Percentiles rank a stretch among this genome's conserved stretches.
phyloP scores from a whole-genome alignment of 805 yeast species.

The Barnettozyma siamensis region DNA sequence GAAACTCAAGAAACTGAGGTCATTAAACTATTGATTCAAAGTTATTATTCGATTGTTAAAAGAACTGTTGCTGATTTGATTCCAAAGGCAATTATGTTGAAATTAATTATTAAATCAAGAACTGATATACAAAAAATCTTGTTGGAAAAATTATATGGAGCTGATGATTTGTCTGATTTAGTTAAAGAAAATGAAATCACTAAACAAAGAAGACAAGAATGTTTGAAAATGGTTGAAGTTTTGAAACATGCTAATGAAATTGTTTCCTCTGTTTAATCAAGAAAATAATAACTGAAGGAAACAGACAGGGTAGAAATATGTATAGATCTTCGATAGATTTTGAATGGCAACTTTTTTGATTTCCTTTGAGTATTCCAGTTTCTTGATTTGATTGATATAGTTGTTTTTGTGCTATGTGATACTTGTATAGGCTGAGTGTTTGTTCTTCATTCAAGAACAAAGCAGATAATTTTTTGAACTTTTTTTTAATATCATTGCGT shows the following conservation, averaged over 20 bases:
- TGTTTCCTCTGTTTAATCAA: constrained; percentile 47
- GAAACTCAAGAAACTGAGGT: constrained; percentile 97
- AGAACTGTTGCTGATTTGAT: constrained; percentile 89
- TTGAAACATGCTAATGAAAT: constrained; percentile 86
- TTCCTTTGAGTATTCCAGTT: too few species aligned
- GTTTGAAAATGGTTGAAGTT: constrained; percentile 92
- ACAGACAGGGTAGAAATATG: too few species aligned
- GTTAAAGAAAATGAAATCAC: constrained; percentile 90
- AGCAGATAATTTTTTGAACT: too few species aligned
- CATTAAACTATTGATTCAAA: constrained; percentile 82
- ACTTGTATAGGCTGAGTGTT: too few species aligned
- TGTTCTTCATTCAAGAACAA: too few species aligned
- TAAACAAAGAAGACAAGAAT: constrained; percentile 90
- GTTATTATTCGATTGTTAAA: constrained; percentile 89
- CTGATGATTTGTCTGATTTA: constrained; percentile 65
- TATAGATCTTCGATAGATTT: too few species aligned
- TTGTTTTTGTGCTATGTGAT: too few species aligned
- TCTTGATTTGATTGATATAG: too few species aligned
- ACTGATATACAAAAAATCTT: constrained; percentile 86
- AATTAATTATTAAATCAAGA: constrained; percentile 78
- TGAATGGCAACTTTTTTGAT: too few species aligned
- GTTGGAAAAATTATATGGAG: constrained; percentile 78
- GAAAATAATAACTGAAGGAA: too few species aligned
- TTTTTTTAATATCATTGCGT: too few species aligned
- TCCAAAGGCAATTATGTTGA: constrained; percentile 94